Conservation (phyloP, 2,329 filamentous ascomycete species). For the Cladosporium oxysporum region DNA sequence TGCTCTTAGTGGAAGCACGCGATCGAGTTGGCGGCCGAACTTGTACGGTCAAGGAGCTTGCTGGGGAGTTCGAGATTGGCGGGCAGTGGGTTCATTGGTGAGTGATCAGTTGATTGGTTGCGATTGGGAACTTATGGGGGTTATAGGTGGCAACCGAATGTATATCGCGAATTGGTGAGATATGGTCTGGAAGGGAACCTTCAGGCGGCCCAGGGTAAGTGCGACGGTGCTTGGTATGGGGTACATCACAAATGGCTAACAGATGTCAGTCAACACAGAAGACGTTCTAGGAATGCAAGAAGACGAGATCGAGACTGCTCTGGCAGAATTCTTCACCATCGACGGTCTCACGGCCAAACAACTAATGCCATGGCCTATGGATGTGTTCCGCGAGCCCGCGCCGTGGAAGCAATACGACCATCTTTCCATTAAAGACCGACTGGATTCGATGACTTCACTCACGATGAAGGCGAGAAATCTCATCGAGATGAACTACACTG, state of each 20-base stretch:
- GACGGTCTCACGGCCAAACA: slow-evolving; percentile 35
- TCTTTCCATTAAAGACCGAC: slow-evolving; percentile 34
- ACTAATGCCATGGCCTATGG: slow-evolving; percentile 42
- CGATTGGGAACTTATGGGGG: background rate
- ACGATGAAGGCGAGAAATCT: background rate
- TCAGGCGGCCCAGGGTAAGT: background rate
- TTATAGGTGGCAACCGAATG: slow-evolving; percentile 30
- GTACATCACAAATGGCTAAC: too few species aligned
- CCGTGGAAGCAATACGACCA: slow-evolving; percentile 36
- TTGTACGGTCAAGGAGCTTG: slow-evolving; percentile 48
- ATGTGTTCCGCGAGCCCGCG: slow-evolving; percentile 33
- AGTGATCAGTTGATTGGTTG: background rate
- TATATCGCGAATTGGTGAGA: slow-evolving; percentile 35
- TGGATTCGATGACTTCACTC: slow-evolving; percentile 21
- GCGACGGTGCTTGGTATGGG: background rate
- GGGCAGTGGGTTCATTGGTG: slow-evolving; percentile 49
- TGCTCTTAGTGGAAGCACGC: slow-evolving; percentile 50
- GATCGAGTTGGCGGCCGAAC: slow-evolving; percentile 54
- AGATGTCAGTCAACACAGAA: background rate
- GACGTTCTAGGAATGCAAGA: background rate
- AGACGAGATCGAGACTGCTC: slow-evolving; percentile 5
- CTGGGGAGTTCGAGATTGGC: slow-evolving; percentile 52
- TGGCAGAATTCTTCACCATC: slow-evolving; percentile 35
- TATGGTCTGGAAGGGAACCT: slow-evolving; percentile 29
- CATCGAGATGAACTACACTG: slow-evolving; percentile 1